Evolutionary conservation across 116 monocot genomes (phyloP), one percentile per base, ranked within the genome.

Genomic region (Dioscorea cayenensis): DNA sequence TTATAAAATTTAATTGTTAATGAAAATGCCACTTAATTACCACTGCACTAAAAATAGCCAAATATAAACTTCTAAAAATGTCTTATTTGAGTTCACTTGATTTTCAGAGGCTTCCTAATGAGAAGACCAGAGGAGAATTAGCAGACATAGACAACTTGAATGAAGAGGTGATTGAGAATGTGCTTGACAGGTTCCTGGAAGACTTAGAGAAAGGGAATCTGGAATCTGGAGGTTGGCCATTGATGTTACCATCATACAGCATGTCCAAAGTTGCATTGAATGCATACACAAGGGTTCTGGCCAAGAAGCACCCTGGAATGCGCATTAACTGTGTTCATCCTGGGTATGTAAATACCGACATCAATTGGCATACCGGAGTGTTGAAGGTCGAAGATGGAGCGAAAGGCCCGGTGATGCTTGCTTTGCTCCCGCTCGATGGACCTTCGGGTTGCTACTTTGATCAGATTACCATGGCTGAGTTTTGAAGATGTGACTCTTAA

Each of bases 261-360:
- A 79, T 90, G 17, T 94, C 90, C 60, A 94, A 94, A 78, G 75
- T 61, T 25, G 77, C 65, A 49, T 61, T 94, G n/a, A 94, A 87
- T 60, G 85, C 85, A 18, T 94, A 94, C 72, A 88, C 94, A n/a
- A 75, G 90, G 62, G 71, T 88, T 7, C 67, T 94, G 11, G 90
- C 90, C 10, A 86, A 65, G 74, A 79, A 80, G 61, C 50, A 81
- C 27, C 90, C n/a, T n/a, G n/a, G 66, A 19, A 85, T 90, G 84
- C 23, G 71, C 67, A 75, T 90, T 70, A 94, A 94, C 73, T 90
- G 94, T 28, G 90, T 88, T n/a, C 83, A 79, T 65, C 94, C 90
- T 0, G 94, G 94, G 11, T 87, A 77, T 48, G 80, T 85, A 55
- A 84, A 90, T 35, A 94, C 90, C 0, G 90, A 90, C 25, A 36